These are phyloP conservation scores for Ceratocystis harringtonii DNA, from an alignment of 2,329 filamentous ascomycete genomes.

Conservation along the genomic window DNA sequence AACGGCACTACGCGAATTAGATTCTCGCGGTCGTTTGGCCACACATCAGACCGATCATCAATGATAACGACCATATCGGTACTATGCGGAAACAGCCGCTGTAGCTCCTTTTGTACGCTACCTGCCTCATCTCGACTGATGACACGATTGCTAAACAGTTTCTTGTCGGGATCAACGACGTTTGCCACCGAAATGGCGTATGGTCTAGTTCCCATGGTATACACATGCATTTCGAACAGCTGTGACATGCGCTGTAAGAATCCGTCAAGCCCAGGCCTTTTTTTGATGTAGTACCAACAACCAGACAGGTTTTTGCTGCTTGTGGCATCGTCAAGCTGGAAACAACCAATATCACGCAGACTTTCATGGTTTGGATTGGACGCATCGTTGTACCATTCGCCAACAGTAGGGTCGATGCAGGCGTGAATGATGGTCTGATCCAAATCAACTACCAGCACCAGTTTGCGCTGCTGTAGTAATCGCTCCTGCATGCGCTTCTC, in stretches of 20 bases:
- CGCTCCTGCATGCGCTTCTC: constrained; percentile 79
- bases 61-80: constrained; percentile 99
- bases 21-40: constrained; percentile 78
- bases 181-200: constrained; percentile 85
- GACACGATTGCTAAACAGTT: constrained; percentile 84
- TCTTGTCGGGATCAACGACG: constrained; percentile 80
- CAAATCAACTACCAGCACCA: constrained; percentile 88
- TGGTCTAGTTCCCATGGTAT: constrained; percentile 97
- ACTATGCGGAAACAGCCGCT: constrained; percentile 85
- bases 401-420: constrained; percentile 89
- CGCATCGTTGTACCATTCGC: constrained; percentile 83
- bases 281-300: constrained; percentile 98
- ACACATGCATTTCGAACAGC: constrained; percentile 90
- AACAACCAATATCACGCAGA: constrained; percentile 74
- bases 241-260: constrained; percentile 67
- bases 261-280: constrained; percentile 68
- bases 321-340: constrained; percentile 78
- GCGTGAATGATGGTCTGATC: constrained; percentile 98
- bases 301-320: constrained; percentile 48
- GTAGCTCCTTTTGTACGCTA: constrained; percentile 79
- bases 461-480: constrained; percentile 63
- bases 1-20: constrained; percentile 90
- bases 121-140: constrained; percentile 96
- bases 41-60: constrained; percentile 91
- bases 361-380: constrained; percentile 82